Evolutionary conservation across 257 asterid genomes (phyloP).

Genomic region (Solanum pinnatisectum): DNA sequence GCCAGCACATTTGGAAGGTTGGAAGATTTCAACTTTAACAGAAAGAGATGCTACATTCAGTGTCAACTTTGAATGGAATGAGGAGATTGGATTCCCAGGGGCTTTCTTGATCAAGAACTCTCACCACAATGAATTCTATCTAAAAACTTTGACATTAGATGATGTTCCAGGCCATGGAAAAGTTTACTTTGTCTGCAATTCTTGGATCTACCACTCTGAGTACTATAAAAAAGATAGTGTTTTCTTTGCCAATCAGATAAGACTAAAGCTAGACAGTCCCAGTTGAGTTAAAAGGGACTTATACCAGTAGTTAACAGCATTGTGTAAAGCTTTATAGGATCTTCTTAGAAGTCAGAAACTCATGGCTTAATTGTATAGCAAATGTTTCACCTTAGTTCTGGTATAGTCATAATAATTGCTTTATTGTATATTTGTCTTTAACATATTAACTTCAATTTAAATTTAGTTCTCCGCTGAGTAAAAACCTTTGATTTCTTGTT

Average conservation of each 20-base stretch:
- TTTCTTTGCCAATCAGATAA: conserved; percentile 30
- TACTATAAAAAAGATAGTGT: conserved; percentile 14
- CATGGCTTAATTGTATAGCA: not conserved
- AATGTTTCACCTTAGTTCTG: not conserved
- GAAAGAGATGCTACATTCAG: conserved; percentile 12
- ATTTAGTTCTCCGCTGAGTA: not conserved
- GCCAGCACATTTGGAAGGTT: conserved; percentile 12
- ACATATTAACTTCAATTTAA: not conserved
- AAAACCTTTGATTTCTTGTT: not conserved
- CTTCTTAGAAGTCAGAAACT: not conserved
- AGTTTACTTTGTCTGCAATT: conserved; percentile 20
- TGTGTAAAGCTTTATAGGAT: not conserved
- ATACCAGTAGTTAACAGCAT: not conserved
- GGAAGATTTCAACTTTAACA: not conserved
- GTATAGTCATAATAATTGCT: not conserved
- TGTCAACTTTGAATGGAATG: conserved; percentile 14
- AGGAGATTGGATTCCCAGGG: conserved; percentile 23
- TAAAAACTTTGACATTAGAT: conserved; percentile 23
- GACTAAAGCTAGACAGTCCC: not conserved
- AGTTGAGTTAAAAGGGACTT: not conserved
- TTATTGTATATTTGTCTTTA: not conserved
- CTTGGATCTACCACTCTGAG: conserved; percentile 25
- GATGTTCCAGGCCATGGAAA: conserved; percentile 8
- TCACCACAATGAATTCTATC: conserved; percentile 25
- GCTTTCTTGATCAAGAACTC: conserved; percentile 19